A percentile compares a stretch with the other conserved stretches of the same genome.
phyloP scores from a whole-genome alignment of 805 yeast species.

The Cyberlindnera euphorbiae region DNA sequence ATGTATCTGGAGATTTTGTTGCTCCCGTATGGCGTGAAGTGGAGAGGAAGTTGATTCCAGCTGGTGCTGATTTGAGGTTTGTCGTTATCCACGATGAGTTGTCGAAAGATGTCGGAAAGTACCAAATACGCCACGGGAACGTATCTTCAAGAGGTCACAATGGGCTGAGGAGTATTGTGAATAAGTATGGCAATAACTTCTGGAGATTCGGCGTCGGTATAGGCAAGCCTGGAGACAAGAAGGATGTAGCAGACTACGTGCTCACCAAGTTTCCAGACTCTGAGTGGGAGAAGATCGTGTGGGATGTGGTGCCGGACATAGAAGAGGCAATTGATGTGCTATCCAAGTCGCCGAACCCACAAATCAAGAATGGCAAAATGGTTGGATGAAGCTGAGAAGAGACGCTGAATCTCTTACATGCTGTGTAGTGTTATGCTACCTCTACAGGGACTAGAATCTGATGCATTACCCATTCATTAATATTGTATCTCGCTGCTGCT shows the following conservation, averaged over 20 bases:
- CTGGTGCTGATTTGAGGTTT: conserved; percentile 33
- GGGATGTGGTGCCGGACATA: conserved; percentile 38
- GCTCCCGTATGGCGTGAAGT: conserved; percentile 42
- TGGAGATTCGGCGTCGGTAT: conserved; percentile 75
- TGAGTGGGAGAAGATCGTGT: conserved; percentile 40
- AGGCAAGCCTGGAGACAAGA: conserved; percentile 52
- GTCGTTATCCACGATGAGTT: conserved; percentile 79
- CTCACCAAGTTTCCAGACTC: conserved; percentile 42
- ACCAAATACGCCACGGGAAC: conserved; percentile 55
- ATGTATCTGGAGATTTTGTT: conserved; percentile 59
- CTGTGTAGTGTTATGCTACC: too few species aligned
- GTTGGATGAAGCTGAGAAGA: neutral
- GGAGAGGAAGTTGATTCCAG: conserved; percentile 14
- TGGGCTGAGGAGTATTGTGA: conserved; percentile 62
- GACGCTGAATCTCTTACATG: too few species aligned
- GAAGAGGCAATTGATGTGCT: conserved; percentile 30
- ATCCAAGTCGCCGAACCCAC: conserved; percentile 1
- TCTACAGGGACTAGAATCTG: too few species aligned
- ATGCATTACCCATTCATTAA: too few species aligned
- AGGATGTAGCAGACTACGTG: conserved; percentile 54
- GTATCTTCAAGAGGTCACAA: conserved; percentile 79
- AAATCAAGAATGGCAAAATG: conserved; percentile 1
- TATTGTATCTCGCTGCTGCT: too few species aligned
- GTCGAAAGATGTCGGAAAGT: conserved; percentile 58
- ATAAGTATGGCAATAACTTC: conserved; percentile 43